Percentiles rank a stretch among this genome's conserved stretches.
These are phyloP conservation scores for Schizosaccharomyces octosporus DNA, from an alignment of 805 yeast genomes.

Conservation along the genomic window DNA sequence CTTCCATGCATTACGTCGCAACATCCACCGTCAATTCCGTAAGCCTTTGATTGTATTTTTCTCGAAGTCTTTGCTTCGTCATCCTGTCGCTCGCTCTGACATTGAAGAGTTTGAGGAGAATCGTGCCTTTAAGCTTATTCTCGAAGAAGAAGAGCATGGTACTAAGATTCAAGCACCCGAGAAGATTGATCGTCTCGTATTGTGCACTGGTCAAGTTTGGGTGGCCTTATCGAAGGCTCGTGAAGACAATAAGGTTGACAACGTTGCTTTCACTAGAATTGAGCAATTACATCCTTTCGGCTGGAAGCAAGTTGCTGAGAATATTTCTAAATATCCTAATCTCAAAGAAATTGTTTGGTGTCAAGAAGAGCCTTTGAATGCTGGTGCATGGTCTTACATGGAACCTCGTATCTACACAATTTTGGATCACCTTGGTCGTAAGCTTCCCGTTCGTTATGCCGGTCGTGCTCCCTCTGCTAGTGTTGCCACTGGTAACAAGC, in stretches of 20 bases:
- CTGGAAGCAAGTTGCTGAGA: constrained; percentile 71
- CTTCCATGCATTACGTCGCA: constrained; percentile 94
- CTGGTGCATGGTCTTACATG: constrained; percentile 68
- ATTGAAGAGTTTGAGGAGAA: constrained; percentile 73
- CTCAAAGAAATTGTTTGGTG: constrained; percentile 80
- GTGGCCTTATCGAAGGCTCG: constrained; percentile 81
- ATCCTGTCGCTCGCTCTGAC: constrained; percentile 82
- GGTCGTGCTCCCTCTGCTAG: constrained; percentile 97
- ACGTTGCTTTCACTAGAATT: constrained; percentile 66
- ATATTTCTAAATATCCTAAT: constrained; percentile 55
- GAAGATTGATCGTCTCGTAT: constrained; percentile 65
- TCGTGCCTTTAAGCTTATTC: constrained; percentile 82
- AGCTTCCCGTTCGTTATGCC: constrained; percentile 46
- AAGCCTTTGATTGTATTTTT: constrained; percentile 55
- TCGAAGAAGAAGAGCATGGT: constrained; percentile 56
- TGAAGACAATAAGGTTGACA: constrained; percentile 45
- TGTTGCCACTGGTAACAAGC: constrained; percentile 92
- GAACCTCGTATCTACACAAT: constrained; percentile 64
- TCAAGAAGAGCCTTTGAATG: constrained; percentile 97
- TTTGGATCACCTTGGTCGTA: constrained; percentile 46
- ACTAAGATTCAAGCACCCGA: constrained; percentile 14
- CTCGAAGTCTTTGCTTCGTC: constrained; percentile 85
- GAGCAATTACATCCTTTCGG: constrained; percentile 99
- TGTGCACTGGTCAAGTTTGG: constrained; percentile 83
- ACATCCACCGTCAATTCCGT: constrained; percentile 97